Percentiles rank a stretch among this genome's conserved stretches.
phyloP scores from a whole-genome alignment of 2,329 filamentous ascomycete genomes.

The Fusarium drepaniforme region DNA sequence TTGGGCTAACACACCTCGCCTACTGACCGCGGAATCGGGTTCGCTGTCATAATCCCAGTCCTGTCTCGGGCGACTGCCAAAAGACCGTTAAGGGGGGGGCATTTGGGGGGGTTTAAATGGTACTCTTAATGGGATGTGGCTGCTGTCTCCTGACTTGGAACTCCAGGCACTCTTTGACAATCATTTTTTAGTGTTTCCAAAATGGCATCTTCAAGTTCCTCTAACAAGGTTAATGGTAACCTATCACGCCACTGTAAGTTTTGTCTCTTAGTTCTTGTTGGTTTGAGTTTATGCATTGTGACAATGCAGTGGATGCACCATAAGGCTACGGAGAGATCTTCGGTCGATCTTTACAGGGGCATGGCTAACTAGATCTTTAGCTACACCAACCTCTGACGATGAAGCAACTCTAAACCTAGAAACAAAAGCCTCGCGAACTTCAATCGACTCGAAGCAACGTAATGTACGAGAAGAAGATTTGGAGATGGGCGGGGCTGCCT shows the following conservation, averaged over 20 bases:
- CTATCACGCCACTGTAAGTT: slow-evolving; percentile 1
- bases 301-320: neutral
- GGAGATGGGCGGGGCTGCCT: neutral
- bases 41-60: neutral
- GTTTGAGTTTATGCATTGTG: neutral
- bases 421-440: neutral
- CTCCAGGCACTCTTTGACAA: neutral
- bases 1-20: neutral
- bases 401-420: neutral
- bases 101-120: neutral
- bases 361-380: neutral
- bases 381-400: neutral
- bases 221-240: neutral
- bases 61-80: neutral
- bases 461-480: neutral
- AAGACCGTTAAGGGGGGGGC: neutral
- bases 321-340: neutral
- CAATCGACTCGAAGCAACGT: neutral
- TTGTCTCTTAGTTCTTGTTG: neutral
- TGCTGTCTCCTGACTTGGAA: neutral
- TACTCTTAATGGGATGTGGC: neutral
- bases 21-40: neutral
- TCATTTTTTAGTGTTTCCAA: neutral
- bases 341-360: neutral
- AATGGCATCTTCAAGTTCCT: neutral